Percentiles rank a stretch among this genome's conserved stretches.
Conservation (phyloP, 2,329 filamentous ascomycete genomes). For the Nannizziopsis barbatae region DNA sequence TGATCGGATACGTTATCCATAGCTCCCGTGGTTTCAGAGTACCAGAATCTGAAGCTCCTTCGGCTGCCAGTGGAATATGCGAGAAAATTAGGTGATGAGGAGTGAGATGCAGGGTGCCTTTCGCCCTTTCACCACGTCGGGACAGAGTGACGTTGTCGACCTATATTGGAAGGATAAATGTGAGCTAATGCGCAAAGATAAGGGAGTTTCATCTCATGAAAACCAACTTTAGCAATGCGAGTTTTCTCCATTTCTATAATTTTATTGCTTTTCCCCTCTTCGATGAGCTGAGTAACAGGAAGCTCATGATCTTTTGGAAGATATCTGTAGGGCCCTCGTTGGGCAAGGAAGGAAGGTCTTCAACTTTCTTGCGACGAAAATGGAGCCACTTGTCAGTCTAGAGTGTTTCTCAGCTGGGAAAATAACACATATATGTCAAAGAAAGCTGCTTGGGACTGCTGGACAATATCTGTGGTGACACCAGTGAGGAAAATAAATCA, state of each 20-base stretch:
- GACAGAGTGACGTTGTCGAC: constrained; percentile 49
- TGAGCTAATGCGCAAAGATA: constrained; percentile 1
- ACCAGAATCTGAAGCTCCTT: constrained; percentile 32
- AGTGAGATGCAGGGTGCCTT: constrained; percentile 52
- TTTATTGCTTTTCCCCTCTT: not conserved
- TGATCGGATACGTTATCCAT: constrained; percentile 93
- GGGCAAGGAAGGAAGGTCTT: no score
- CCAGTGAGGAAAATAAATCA: no score
- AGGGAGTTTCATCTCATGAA: not conserved
- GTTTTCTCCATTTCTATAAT: constrained; percentile 15
- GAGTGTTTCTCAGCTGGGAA: no score
- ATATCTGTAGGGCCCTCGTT: no score
- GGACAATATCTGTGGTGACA: no score
- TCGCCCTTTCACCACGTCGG: constrained; percentile 45
- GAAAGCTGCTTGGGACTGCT: no score
- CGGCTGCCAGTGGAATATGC: constrained; percentile 39
- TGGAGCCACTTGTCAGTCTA: no score
- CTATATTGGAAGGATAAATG: constrained; percentile 19
- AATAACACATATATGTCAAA: no score
- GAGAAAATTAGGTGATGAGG: constrained; percentile 56
- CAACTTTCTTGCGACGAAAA: no score
- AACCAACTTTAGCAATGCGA: constrained; percentile 15
- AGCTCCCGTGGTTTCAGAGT: constrained; percentile 52
- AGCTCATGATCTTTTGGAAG: not conserved
- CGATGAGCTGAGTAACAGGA: not conserved